Conservation (phyloP, 2,329 filamentous ascomycete genomes). For the Botryosphaeria agaves region DNA sequence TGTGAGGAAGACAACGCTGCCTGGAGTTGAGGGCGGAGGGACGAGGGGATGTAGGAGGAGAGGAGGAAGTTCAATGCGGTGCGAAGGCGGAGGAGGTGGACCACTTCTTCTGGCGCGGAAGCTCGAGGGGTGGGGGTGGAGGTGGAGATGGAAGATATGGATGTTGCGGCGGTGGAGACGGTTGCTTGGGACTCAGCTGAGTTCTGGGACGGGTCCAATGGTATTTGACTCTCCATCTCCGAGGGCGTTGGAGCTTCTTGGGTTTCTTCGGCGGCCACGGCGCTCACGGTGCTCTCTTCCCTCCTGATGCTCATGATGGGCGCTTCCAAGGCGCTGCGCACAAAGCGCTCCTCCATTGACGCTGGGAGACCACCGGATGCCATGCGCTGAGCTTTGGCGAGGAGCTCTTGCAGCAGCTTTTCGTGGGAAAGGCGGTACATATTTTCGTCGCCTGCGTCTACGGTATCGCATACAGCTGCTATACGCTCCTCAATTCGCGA, state of each 20-base stretch:
- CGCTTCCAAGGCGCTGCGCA: conserved; percentile 56
- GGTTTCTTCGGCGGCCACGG: conserved; percentile 9
- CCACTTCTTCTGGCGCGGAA: conserved; percentile 25
- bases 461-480: conserved; percentile 56
- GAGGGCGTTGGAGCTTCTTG: conserved; percentile 10
- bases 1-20: conserved; percentile 19
- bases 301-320: conserved; percentile 55
- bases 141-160: conserved; percentile 14
- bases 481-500: conserved; percentile 46
- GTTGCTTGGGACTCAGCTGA: conserved; percentile 3
- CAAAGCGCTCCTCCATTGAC: conserved; percentile 75
- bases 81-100: conserved; percentile 44
- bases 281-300: conserved; percentile 27
- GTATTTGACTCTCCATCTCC: conserved; percentile 6
- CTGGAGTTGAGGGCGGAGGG: conserved; percentile 27
- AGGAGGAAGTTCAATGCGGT: conserved; percentile 49
- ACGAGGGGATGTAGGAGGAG: conserved; percentile 38
- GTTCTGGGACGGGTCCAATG: not conserved
- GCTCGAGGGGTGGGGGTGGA: conserved; percentile 10
- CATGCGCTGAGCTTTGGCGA: conserved; percentile 57
- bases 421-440: conserved; percentile 67
- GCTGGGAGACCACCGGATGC: conserved; percentile 46
- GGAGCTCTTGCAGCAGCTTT: conserved; percentile 49
- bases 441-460: conserved; percentile 65
- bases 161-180: conserved; percentile 9